Conservation (phyloP, 148 eudicot species). For the Vaccinium corymbosum region DNA sequence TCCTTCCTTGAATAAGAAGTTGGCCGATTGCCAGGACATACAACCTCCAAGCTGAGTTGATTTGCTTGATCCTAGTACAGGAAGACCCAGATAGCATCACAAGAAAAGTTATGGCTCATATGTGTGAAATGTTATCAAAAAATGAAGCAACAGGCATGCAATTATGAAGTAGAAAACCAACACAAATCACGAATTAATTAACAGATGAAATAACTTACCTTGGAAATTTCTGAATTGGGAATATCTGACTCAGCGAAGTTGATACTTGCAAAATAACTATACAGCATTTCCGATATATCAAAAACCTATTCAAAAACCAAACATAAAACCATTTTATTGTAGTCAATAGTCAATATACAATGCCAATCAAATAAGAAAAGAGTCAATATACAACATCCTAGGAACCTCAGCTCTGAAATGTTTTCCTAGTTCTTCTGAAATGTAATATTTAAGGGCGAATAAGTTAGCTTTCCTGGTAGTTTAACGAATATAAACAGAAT, state of each 20-base stretch:
- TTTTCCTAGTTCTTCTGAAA: background rate
- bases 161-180: background rate
- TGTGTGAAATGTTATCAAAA: background rate
- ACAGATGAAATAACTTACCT: conserved; percentile 36
- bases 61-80: conserved; percentile 37
- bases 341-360: background rate
- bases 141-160: background rate
- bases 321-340: background rate
- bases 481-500: background rate
- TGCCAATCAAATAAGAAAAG: too few species aligned
- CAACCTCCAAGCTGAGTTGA: conserved; percentile 22
- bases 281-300: conserved; percentile 67
- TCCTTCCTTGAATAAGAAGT: conserved; percentile 28
- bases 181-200: conserved; percentile 1
- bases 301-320: conserved; percentile 39
- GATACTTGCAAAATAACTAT: conserved; percentile 39
- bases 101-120: background rate
- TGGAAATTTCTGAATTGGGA: conserved; percentile 21
- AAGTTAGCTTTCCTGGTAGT: background rate
- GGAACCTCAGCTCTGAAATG: background rate
- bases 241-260: conserved; percentile 44
- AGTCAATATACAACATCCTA: background rate
- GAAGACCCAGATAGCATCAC: background rate
- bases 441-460: background rate
- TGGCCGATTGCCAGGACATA: conserved; percentile 20